These are phyloP conservation scores for Amphichorda felina DNA, from an alignment of 2,329 filamentous ascomycete species.

Conservation along the genomic window DNA sequence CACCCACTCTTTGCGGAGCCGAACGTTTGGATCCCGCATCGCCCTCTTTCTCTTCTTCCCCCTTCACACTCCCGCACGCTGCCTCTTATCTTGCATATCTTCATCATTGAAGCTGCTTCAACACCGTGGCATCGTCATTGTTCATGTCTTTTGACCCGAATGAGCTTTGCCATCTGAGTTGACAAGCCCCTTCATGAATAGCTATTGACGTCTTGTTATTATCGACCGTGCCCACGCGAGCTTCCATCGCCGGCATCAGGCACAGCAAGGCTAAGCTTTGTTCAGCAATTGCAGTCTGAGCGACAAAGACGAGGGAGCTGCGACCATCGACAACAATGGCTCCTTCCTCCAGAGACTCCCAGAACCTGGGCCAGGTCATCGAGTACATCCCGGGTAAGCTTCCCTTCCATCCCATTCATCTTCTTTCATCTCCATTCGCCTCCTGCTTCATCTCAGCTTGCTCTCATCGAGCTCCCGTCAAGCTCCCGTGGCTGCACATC, in stretches of 20 bases:
- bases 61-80: too few relatives aligned
- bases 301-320: not conserved
- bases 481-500: too few relatives aligned
- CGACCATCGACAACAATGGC: slow-evolving; percentile 26
- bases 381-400: slow-evolving; percentile 86
- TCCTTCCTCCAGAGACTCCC: slow-evolving; percentile 34
- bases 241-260: too few relatives aligned
- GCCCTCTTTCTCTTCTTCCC: not conserved
- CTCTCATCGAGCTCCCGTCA: slow-evolving; percentile 3
- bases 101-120: too few relatives aligned
- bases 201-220: too few relatives aligned
- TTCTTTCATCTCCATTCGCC: slow-evolving; percentile 2
- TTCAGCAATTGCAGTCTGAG: not conserved
- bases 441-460: not conserved
- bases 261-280: too few relatives aligned
- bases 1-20: not conserved
- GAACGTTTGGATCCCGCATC: not conserved
- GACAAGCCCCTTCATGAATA: too few relatives aligned
- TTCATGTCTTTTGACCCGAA: too few relatives aligned
- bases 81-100: too few relatives aligned
- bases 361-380: slow-evolving; percentile 75
- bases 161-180: too few relatives aligned
- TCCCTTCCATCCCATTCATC: slow-evolving; percentile 1
- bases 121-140: too few relatives aligned
- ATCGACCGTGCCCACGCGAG: too few relatives aligned